A percentile compares a stretch with the other conserved stretches of the same genome.
Conservation (phyloP, 2,329 filamentous ascomycete genomes). For the Thyridium curvatum region DNA sequence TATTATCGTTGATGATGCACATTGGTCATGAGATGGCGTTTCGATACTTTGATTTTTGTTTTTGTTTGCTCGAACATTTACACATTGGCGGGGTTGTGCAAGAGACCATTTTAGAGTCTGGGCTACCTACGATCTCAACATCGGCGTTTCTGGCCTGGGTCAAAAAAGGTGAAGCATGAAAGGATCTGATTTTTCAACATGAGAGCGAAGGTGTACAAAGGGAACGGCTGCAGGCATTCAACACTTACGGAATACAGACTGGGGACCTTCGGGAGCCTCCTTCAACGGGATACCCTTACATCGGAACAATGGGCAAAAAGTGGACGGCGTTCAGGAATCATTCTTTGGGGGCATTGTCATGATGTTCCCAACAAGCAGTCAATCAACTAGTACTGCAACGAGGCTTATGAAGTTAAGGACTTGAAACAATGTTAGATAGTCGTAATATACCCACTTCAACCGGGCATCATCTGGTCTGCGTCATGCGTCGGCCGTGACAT, state of each 20-base stretch:
- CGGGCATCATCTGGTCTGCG: too few species aligned
- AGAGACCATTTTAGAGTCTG: slow-evolving; percentile 14
- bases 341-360: too few species aligned
- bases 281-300: slow-evolving; percentile 6
- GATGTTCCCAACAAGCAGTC: too few species aligned
- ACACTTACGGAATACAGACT: slow-evolving; percentile 6
- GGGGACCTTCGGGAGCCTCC: slow-evolving; percentile 4
- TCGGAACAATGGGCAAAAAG: too few species aligned
- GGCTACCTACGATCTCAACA: slow-evolving; percentile 53
- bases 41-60: too few species aligned
- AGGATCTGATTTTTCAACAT: slow-evolving; percentile 4
- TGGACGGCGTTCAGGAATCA: not conserved
- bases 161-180: slow-evolving; percentile 7
- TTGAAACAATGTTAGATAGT: too few species aligned
- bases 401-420: too few species aligned
- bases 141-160: slow-evolving; percentile 37
- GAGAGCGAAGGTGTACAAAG: not conserved
- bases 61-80: too few species aligned
- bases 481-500: too few species aligned
- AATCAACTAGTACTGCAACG: too few species aligned
- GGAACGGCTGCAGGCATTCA: slow-evolving; percentile 9
- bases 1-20: slow-evolving; percentile 4
- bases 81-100: too few species aligned
- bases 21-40: slow-evolving; percentile 1
- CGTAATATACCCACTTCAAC: too few species aligned